These are phyloP conservation scores for Cydonia oblonga DNA, from an alignment of 331 rosid species.

Conservation along the genomic window DNA sequence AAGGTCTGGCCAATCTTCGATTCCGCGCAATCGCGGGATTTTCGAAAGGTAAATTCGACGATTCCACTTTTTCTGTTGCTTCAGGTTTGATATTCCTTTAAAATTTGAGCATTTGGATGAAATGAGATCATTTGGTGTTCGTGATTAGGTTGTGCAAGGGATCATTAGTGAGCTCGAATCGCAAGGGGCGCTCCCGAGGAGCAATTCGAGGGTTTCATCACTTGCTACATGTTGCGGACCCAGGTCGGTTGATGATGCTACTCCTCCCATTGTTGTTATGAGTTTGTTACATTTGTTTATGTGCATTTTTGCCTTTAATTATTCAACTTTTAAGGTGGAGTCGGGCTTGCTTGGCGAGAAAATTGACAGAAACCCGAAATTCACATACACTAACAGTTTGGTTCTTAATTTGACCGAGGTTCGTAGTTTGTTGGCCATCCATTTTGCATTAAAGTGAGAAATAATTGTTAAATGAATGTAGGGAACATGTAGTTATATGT, in stretches of 20 bases:
- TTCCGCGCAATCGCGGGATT: constrained; percentile 92
- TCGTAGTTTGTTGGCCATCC: neutral
- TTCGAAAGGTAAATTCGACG: constrained; percentile 59
- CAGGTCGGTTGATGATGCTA: constrained; percentile 46
- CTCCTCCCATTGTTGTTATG: neutral
- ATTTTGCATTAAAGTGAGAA: neutral
- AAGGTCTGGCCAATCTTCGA: constrained; percentile 99
- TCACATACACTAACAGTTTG: neutral
- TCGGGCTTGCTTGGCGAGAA: constrained; percentile 2
- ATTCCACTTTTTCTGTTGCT: neutral
- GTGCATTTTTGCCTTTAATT: neutral
- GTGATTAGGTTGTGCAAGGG: constrained; percentile 80
- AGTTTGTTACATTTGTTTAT: neutral
- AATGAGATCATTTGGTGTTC: constrained; percentile 1
- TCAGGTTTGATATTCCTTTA: neutral
- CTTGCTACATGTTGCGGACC: constrained; percentile 99
- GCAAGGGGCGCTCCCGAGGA: constrained; percentile 93
- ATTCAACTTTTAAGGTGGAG: neutral
- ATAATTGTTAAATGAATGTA: neutral
- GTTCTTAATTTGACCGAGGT: neutral
- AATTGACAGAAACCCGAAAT: neutral
- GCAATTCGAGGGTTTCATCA: constrained; percentile 98
- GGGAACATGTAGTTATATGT: neutral
- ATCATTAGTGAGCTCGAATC: constrained; percentile 97
- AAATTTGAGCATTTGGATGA: neutral